Base-by-base conservation (phyloP, 2,329 filamentous ascomycete genomes). In the Fusarium sacchari region DNA sequence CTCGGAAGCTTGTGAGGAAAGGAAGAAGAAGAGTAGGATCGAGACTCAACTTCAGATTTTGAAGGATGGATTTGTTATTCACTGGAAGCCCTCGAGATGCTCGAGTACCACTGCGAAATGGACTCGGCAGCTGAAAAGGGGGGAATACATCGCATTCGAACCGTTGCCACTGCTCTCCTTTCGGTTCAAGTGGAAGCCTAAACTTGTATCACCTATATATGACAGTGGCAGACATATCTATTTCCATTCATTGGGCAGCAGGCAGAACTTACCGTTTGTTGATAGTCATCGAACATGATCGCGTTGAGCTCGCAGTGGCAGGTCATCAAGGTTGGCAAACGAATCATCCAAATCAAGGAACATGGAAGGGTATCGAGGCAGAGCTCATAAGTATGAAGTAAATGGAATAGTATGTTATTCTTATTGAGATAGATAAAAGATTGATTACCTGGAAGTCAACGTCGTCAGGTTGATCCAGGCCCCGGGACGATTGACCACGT, bases 401-500 rank as follows among this genome's bases (percentile, higher is more conserved):
- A 10, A 13, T 42, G 14, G 26, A 24, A 11, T 26, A 17, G 24
- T 22, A n/a, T 56, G 26, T n/a, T 28, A 28, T 34, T 20, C 10
- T n/a, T 3, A 20, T 24, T 18, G 12, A 12, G 6, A 20, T 32
- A 37, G 2, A 24, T n/a, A 14, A 5, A 22, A 28, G 5, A 6
- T 6, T 7, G 24, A 14, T 39, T 40, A 3, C 34, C 24, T 24
- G 3, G 8, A 40, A 28, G 13, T 43, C 6, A 30, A 55, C 34
- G 22, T 15, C 5, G 0, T 67, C 39, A 70, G 34, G 14, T 32
- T 13, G 52, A 52, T 5, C 58, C 56, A 14, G 56, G 44, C 5
- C 53, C 57, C 22, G 70, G 72, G 18, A 67, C 64, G 18, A 77
- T 53, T 4, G 75, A 63, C 64, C 71, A 76, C 0, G 63, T 58